Evolutionary conservation across 2,329 filamentous ascomycete genomes (phyloP).

Genomic region (Pestalotiopsis sp.): DNA sequence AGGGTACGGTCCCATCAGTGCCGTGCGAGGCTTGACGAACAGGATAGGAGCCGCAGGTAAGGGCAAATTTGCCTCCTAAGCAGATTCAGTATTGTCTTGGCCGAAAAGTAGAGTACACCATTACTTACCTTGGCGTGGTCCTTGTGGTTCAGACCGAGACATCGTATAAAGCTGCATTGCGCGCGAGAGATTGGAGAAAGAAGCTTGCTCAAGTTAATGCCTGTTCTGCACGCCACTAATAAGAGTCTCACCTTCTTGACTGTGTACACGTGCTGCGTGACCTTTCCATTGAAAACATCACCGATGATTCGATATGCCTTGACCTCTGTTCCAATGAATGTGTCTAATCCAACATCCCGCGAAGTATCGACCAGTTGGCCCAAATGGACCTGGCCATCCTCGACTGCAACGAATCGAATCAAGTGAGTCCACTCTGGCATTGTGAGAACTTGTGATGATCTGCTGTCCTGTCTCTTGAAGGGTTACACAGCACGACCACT

Average conservation of each 20-base stretch:
- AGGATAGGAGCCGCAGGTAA: conserved; percentile 37
- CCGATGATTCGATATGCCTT: neutral
- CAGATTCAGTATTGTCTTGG: neutral
- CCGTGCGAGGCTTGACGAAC: conserved; percentile 41
- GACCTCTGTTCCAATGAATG: neutral
- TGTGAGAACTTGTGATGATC: neutral
- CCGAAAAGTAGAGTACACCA: neutral
- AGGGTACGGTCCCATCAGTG: conserved; percentile 34
- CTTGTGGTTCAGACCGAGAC: conserved; percentile 47
- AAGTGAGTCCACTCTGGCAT: conserved; percentile 5
- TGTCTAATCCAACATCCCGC: neutral
- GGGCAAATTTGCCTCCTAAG: conserved; percentile 37
- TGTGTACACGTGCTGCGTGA: neutral
- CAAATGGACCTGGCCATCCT: conserved; percentile 4
- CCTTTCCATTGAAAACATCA: neutral
- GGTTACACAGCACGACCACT: neutral
- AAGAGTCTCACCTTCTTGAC: neutral
- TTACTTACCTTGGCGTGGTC: conserved; percentile 34
- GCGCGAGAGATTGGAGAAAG: conserved; percentile 34
- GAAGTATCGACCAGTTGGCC: neutral
- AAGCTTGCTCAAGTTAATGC: conserved; percentile 17
- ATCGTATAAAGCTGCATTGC: conserved; percentile 42
- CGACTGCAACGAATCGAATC: neutral
- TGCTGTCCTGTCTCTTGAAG: neutral
- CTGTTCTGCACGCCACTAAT: neutral